A percentile compares a stretch with the other conserved stretches of the same genome.
Conservation (phyloP, 2,329 filamentous ascomycete species). For the Verticillium nonalfalfae region DNA sequence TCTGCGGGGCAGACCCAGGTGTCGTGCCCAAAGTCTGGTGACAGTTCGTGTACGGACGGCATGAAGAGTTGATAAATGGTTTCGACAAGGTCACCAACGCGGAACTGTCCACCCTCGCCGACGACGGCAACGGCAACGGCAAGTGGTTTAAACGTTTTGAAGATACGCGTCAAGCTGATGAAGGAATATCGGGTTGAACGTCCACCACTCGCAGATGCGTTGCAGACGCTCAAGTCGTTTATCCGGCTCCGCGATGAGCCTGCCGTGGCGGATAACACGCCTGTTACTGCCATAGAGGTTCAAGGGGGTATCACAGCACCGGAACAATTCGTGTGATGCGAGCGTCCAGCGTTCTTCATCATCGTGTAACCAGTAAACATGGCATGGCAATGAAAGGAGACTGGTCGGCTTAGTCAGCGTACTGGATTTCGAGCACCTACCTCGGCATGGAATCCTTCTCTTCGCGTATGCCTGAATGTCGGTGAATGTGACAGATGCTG, state of each 20-base stretch:
- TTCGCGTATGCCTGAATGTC: background rate
- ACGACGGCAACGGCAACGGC: background rate
- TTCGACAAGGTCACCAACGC: background rate
- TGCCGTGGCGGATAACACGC: background rate
- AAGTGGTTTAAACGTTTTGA: background rate
- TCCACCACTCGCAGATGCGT: background rate
- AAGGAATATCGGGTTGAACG: no score
- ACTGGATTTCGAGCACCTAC: background rate
- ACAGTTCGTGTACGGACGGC: background rate
- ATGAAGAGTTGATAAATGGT: background rate
- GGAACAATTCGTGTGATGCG: no score
- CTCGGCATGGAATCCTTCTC: no score
- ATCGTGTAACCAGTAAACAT: no score
- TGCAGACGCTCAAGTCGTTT: background rate
- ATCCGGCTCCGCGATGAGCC: background rate
- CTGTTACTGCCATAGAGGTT: background rate
- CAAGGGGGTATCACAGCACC: background rate
- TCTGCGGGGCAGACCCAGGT: background rate
- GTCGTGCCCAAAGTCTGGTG: background rate
- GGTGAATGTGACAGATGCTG: background rate
- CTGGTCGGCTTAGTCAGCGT: background rate
- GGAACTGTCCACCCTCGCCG: background rate
- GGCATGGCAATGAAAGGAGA: no score
- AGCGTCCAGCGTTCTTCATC: no score
- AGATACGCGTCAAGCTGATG: background rate